A percentile compares a stretch with the other conserved stretches of the same genome.
Evolutionary conservation across 768 basidiomycete species (phyloP).

Genomic region (Lactarius sanguifluus): DNA sequence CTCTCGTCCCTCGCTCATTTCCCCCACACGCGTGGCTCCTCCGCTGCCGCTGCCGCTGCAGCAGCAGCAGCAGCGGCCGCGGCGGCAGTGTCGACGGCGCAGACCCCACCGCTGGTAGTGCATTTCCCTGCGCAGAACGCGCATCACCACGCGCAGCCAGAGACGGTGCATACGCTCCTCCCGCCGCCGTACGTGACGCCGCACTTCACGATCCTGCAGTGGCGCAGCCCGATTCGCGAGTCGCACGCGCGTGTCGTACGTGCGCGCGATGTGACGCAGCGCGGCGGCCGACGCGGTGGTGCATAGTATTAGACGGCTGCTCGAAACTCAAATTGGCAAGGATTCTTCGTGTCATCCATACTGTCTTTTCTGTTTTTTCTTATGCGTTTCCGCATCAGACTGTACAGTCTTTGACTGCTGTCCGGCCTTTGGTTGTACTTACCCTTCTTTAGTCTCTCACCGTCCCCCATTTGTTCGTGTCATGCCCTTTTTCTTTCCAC

Average conservation of each 20-base stretch:
- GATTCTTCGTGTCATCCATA: background rate
- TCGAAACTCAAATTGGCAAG: background rate
- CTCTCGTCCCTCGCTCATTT: slow-evolving; percentile 42
- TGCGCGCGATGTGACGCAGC: slow-evolving; percentile 36
- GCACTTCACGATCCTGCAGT: slow-evolving; percentile 65
- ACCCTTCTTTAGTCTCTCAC: background rate
- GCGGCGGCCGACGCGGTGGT: slow-evolving; percentile 15
- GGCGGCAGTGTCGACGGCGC: slow-evolving; percentile 34
- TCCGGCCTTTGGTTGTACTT: background rate
- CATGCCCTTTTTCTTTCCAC: background rate
- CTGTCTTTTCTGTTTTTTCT: background rate
- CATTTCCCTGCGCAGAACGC: slow-evolving; percentile 67
- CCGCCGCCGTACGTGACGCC: slow-evolving; percentile 70
- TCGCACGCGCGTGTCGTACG: slow-evolving; percentile 64
- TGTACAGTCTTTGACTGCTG: slow-evolving; percentile 3
- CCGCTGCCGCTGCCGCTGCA: background rate
- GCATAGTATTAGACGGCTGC: background rate
- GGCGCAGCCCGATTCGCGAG: slow-evolving; percentile 66
- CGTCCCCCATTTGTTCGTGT: background rate
- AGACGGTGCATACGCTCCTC: slow-evolving; percentile 66
- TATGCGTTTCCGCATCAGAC: slow-evolving; percentile 6
- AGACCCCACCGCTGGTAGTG: slow-evolving; percentile 45
- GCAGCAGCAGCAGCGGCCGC: background rate
- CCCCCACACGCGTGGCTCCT: slow-evolving; percentile 35
- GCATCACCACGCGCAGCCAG: slow-evolving; percentile 43